phyloP scores from a whole-genome alignment of 2,329 filamentous ascomycete species.

The Paracoccidioides brasiliensis region DNA sequence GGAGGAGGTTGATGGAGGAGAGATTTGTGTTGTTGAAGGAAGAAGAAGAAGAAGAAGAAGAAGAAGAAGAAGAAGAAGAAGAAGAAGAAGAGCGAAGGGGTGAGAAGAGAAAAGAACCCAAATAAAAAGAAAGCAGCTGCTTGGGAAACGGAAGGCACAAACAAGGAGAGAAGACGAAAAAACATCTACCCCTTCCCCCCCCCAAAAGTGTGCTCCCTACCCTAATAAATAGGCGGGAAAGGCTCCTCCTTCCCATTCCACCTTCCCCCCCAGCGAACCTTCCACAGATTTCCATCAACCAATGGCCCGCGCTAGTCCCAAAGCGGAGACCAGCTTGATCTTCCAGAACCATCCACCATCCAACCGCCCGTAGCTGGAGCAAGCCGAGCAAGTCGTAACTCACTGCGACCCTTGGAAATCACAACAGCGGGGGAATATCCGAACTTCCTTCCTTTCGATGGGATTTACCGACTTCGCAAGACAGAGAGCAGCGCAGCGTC shows the following conservation, averaged over 20 bases:
- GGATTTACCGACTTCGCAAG: too few species aligned
- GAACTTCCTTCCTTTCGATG: too few species aligned
- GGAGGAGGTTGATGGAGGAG: slow-evolving; percentile 3
- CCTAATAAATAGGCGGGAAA: neutral
- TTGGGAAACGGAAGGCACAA: neutral
- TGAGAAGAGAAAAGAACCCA: slow-evolving; percentile 10
- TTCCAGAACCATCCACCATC: neutral
- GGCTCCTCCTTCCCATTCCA: neutral
- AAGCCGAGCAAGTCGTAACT: too few species aligned
- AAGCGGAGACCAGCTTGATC: neutral
- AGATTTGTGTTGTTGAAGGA: neutral
- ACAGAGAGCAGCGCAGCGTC: too few species aligned
- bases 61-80: slow-evolving; percentile 11
- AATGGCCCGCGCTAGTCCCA: slow-evolving; percentile 5
- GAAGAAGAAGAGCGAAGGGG: slow-evolving; percentile 11
- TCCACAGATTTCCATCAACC: slow-evolving; percentile 13
- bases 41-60: slow-evolving; percentile 5
- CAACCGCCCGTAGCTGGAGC: neutral
- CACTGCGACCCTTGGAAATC: too few species aligned
- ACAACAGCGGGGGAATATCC: too few species aligned
- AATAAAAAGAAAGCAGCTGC: slow-evolving; percentile 8
- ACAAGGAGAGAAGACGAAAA: neutral
- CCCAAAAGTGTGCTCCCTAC: neutral
- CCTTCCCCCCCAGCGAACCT: slow-evolving; percentile 12
- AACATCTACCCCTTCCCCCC: neutral